Evolutionary conservation across 805 yeast species (phyloP).

Genomic region (Ogataea angusta): DNA sequence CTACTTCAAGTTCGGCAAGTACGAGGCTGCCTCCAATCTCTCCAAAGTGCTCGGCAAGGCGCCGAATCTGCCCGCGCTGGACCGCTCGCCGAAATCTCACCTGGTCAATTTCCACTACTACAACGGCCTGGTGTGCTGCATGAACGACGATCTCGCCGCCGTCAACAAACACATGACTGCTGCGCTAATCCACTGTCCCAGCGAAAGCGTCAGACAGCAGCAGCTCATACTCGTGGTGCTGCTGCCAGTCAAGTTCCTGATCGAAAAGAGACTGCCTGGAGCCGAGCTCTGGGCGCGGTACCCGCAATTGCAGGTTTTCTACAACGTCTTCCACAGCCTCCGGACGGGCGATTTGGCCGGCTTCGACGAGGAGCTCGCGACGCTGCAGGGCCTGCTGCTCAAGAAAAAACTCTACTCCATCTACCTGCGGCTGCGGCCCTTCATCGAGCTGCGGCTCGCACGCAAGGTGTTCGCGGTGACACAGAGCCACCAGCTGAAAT

Average conservation of each 20-base stretch:
- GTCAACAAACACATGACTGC: constrained; percentile 50
- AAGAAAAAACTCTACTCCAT: constrained; percentile 59
- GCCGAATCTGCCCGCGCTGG: constrained; percentile 50
- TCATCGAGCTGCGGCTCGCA: constrained; percentile 50
- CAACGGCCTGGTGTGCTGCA: constrained; percentile 62
- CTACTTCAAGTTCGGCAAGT: constrained; percentile 62
- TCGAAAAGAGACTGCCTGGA: constrained; percentile 47
- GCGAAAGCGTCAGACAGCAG: constrained; percentile 35
- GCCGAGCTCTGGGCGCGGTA: constrained; percentile 36
- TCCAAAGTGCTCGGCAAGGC: constrained; percentile 64
- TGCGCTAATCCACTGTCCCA: constrained; percentile 42
- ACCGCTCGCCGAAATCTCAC: constrained; percentile 45
- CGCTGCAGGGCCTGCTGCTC: constrained; percentile 50
- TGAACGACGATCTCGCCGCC: constrained; percentile 54
- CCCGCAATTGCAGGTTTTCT: constrained; percentile 45
- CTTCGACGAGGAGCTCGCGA: constrained; percentile 44
- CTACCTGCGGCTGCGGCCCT: constrained; percentile 48
- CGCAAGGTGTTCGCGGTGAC: constrained; percentile 36
- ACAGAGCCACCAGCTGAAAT: constrained; percentile 21
- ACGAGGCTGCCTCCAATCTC: constrained; percentile 70
- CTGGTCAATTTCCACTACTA: constrained; percentile 64
- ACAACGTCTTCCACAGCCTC: constrained; percentile 47
- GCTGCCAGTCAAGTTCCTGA: constrained; percentile 60
- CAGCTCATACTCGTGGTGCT: constrained; percentile 51
- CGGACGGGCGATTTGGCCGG: constrained; percentile 51